Evolutionary conservation across 192 early-diverging fungal genomes (phyloP).

Genomic region (Coemansia guatemalensis): DNA sequence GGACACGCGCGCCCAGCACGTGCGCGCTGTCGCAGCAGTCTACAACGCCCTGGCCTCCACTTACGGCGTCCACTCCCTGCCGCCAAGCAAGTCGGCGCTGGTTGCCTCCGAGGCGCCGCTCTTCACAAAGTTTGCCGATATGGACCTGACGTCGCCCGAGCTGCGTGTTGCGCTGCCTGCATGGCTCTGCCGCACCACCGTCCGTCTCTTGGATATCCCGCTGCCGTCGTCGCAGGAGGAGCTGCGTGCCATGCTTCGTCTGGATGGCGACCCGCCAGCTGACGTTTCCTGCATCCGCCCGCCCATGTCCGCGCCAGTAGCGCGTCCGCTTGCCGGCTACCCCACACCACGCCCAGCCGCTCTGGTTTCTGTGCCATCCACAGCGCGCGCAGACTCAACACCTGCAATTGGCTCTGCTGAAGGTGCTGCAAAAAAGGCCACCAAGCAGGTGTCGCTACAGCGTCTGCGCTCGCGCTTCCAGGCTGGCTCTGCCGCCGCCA

Average conservation of each 20-base stretch:
- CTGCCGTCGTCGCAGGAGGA: conserved; percentile 32
- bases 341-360: neutral
- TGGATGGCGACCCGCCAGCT: conserved; percentile 4
- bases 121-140: conserved; percentile 49
- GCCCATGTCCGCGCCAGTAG: conserved; percentile 2
- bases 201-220: conserved; percentile 36
- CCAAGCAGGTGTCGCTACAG: conserved; percentile 44
- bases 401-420: neutral
- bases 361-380: neutral
- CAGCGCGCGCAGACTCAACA: neutral
- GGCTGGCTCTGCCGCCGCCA: conserved; percentile 9
- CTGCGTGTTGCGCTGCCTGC: conserved; percentile 35
- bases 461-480: conserved; percentile 41
- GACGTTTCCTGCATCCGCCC: neutral
- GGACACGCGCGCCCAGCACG: conserved; percentile 14
- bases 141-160: conserved; percentile 46
- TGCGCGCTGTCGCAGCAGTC: conserved; percentile 36
- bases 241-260: conserved; percentile 9
- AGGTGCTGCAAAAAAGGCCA: conserved; percentile 17
- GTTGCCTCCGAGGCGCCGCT: conserved; percentile 35
- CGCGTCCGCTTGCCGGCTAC: neutral
- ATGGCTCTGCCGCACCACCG: conserved; percentile 50
- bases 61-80: conserved; percentile 24
- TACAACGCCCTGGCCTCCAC: conserved; percentile 33
- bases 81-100: conserved; percentile 32